Conservation (phyloP, 2,329 filamentous ascomycete species). For the Sporothrix brunneoviolacea region DNA sequence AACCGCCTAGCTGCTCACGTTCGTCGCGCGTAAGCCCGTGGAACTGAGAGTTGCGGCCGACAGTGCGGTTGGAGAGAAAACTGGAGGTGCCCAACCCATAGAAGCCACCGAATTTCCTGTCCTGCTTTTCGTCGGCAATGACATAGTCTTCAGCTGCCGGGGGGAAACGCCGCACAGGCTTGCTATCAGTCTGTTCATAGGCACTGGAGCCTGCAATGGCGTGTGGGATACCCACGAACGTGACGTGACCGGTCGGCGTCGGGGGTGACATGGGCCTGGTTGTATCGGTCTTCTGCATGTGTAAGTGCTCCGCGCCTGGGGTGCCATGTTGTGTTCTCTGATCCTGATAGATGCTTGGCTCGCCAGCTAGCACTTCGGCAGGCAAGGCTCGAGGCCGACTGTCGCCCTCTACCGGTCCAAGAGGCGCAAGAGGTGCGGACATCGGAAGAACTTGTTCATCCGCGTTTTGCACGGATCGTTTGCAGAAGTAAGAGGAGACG, state of each 20-base stretch:
- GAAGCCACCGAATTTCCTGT: background rate
- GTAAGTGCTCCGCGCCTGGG: no score
- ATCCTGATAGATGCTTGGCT: no score
- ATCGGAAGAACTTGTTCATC: background rate
- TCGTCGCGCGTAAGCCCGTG: constrained; percentile 46
- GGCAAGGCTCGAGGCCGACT: no score
- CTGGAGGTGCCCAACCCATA: constrained; percentile 11
- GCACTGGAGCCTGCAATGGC: constrained; percentile 8
- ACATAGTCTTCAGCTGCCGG: background rate
- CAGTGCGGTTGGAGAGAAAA: constrained; percentile 31
- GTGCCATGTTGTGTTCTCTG: no score
- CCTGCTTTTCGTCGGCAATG: background rate
- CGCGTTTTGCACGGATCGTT: background rate
- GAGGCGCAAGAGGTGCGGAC: no score
- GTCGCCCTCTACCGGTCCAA: no score
- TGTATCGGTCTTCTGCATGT: no score
- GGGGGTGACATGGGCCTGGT: no score
- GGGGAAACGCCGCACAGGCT: background rate
- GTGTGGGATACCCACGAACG: constrained; percentile 19
- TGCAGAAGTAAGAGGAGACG: background rate
- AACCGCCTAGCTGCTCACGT: constrained; percentile 52
- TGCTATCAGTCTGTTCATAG: background rate
- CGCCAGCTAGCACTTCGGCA: background rate
- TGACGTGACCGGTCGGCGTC: constrained; percentile 14
- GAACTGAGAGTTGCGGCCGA: constrained; percentile 49